Evolutionary conservation across 768 basidiomycete genomes (phyloP).

Genomic region (Mycena vitilis): DNA sequence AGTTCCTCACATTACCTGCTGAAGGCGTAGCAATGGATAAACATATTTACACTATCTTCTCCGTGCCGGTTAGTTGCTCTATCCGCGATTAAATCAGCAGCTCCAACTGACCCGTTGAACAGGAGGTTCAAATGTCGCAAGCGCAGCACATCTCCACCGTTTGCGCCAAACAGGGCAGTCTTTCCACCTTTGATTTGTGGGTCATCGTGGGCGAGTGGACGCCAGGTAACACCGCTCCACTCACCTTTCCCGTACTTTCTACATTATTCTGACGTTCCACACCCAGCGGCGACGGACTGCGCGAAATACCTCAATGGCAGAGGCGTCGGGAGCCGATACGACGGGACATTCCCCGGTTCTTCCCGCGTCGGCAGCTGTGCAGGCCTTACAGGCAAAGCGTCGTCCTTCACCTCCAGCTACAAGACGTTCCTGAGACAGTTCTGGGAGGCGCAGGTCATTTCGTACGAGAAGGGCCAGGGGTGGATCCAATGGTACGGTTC

Average conservation of each 20-base stretch:
- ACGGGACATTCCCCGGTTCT: conserved; percentile 59
- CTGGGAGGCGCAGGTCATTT: conserved; percentile 87
- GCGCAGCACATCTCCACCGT: conserved; percentile 29
- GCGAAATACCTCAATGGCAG: conserved; percentile 87
- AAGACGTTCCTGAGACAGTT: conserved; percentile 84
- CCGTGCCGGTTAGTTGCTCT: conserved; percentile 9
- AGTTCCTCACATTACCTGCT: conserved; percentile 12
- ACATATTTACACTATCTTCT: conserved; percentile 32
- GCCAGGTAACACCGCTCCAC: conserved; percentile 45
- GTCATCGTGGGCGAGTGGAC: conserved; percentile 76
- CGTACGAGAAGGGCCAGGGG: conserved; percentile 76
- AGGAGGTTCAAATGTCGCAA: conserved; percentile 28
- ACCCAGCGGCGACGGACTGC: conserved; percentile 79
- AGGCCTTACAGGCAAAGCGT: conserved; percentile 79
- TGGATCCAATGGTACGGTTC: conserved; percentile 89
- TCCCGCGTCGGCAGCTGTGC: conserved; percentile 52
- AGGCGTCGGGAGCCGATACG: conserved; percentile 74
- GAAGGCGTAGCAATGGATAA: conserved; percentile 32
- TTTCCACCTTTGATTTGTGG: conserved; percentile 28
- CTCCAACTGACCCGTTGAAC: not conserved
- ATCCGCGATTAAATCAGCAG: too few species aligned
- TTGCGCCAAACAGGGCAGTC: not conserved
- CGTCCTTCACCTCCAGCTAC: conserved; percentile 79
- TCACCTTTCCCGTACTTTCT: not conserved
- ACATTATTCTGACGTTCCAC: not conserved